Evolutionary conservation across 345 rosid genomes (phyloP), one percentile per base, ranked within the genome.

Genomic region (Populus davidiana): DNA sequence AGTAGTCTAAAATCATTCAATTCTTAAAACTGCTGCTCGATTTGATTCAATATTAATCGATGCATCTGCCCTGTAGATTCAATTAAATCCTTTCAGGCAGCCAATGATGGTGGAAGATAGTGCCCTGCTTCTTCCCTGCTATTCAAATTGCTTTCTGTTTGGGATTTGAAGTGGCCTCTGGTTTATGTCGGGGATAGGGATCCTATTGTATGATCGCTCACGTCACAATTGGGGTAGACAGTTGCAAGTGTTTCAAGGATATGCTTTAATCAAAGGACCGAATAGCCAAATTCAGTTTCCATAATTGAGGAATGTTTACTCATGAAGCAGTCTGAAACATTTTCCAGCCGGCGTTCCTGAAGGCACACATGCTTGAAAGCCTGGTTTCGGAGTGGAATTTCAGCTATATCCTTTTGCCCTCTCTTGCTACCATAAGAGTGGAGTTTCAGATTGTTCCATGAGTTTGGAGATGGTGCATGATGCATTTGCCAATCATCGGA

Each of bases 21-120:
- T 11, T 18, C n/a, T 11, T 11, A 29, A 5, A 61, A 56, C 67
- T 78, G 50, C 50, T 36, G 64, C 29, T 36, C 41, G 67, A 47
- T 70, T 80, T 63, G 69, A 78, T 54, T n/a, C 73, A 59, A 29
- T 44, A 52, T 49, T 73, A 54, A 69, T 61, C 65, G 66, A 59
- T 70, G 65, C 71, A 54, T 77, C 25, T 79, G 73, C 38, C 66
- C 79, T 73, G 89, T 85, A 95, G 99, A 86, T 93, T 76, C 89
- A 85, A 59, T 79, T 93, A 77, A 96, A 93, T 83, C 98, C 99
- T 39, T 96, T 96, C 73, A 90, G 98, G 89, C 97, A 96, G 89
- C 99, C 99, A 33, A 75, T 96, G 90, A 90, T 49, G 62, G 98
- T 92, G 56, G 97, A 92, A 84, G 94, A 89, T 44, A 82, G 81